Conservation (phyloP, 1,284 basidiomycete genomes). For the Lignosus rhinocerotis region DNA sequence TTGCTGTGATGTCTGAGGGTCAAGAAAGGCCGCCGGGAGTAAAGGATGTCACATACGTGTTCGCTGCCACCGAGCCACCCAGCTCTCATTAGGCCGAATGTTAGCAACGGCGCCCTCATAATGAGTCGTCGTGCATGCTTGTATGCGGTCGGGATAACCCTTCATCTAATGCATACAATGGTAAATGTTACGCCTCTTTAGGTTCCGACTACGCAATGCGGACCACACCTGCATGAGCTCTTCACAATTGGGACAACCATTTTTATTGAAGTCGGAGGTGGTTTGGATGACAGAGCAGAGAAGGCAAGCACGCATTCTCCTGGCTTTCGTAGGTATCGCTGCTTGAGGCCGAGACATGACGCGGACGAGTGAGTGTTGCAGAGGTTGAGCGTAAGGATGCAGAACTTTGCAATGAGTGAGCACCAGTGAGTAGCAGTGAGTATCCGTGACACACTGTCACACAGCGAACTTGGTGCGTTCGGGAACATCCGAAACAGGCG, state of each 20-base stretch:
- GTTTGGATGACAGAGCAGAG: conserved; percentile 90
- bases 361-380: background rate
- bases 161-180: conserved; percentile 67
- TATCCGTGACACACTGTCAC: background rate
- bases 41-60: conserved; percentile 60
- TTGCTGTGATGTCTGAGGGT: conserved; percentile 54
- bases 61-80: conserved; percentile 94
- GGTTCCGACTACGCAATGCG: background rate
- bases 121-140: conserved; percentile 88
- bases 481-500: conserved; percentile 16
- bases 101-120: conserved; percentile 94
- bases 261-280: conserved; percentile 80
- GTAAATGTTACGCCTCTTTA: background rate
- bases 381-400: background rate
- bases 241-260: conserved; percentile 97
- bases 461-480: conserved; percentile 2
- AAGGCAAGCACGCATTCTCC: conserved; percentile 85
- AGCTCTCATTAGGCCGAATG: conserved; percentile 87
- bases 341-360: conserved; percentile 37
- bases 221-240: conserved; percentile 82
- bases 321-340: conserved; percentile 63
- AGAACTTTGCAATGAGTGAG: background rate
- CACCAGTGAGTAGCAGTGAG: background rate
- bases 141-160: conserved; percentile 81
- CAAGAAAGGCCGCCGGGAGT: background rate